Percentiles rank a stretch among this genome's conserved stretches.
phyloP scores from a whole-genome alignment of 192 early-diverging fungal species.

The Backusella parvicylindrica region DNA sequence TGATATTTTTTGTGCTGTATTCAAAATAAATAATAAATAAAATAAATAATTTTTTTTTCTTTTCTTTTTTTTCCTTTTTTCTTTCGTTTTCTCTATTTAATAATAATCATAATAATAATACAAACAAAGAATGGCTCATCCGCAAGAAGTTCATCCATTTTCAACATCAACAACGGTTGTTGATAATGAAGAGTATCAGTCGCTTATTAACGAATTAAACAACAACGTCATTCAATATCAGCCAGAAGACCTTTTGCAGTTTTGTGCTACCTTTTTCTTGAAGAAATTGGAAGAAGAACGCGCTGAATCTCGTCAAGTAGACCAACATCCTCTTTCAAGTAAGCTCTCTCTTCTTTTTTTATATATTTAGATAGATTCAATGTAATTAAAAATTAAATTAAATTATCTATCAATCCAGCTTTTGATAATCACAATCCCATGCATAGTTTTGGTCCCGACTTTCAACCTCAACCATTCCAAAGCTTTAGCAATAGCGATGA shows the following conservation, averaged over 20 bases:
- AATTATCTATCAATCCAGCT: background rate
- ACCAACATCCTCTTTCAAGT: background rate
- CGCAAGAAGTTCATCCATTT: background rate
- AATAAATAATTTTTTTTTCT: background rate
- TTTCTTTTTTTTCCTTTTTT: background rate
- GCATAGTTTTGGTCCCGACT: background rate
- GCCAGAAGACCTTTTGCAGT: constrained; percentile 88
- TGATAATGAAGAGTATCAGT: constrained; percentile 37
- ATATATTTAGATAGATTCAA: too few relatives aligned
- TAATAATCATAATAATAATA: background rate
- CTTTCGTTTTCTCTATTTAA: background rate
- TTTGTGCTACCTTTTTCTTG: constrained; percentile 87
- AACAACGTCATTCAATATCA: constrained; percentile 69
- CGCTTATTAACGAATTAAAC: constrained; percentile 82
- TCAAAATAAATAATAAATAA: constrained; percentile 1
- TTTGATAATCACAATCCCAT: background rate
- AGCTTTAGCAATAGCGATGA: constrained; percentile 22
- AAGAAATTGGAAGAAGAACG: constrained; percentile 80
- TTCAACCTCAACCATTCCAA: background rate
- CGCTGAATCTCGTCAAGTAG: constrained; percentile 25
- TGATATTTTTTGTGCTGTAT: background rate
- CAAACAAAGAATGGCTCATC: background rate
- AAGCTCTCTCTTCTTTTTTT: too few relatives aligned
- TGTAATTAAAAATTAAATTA: too few relatives aligned
- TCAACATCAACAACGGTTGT: background rate